Percentiles rank a stretch among this genome's conserved stretches.
phyloP scores from a whole-genome alignment of 1,284 basidiomycete species.

The Malassezia pachydermatis region DNA sequence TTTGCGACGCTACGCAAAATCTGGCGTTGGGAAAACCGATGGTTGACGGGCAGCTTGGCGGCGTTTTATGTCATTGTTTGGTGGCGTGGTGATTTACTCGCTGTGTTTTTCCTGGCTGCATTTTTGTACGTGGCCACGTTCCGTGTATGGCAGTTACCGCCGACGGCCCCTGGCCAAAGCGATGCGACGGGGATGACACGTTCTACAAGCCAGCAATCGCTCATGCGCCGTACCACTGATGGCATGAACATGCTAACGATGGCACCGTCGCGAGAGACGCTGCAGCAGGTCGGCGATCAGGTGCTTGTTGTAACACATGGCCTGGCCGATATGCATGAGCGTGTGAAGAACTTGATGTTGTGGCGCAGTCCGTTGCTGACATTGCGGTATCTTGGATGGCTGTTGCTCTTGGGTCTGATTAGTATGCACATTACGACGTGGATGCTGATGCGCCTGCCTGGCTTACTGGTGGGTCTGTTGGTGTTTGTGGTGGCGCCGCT shows the following conservation, averaged over 20 bases:
- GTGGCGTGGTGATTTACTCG: conserved; percentile 23
- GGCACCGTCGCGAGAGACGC: not conserved
- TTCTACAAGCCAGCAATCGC: not conserved
- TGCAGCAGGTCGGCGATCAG: conserved; percentile 18
- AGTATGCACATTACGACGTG: conserved; percentile 17
- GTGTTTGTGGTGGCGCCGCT: conserved; percentile 25
- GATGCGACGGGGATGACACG: not conserved
- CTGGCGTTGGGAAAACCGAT: conserved; percentile 23
- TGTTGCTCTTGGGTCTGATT: conserved; percentile 12
- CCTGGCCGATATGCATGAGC: conserved; percentile 23
- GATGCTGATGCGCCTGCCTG: conserved; percentile 19
- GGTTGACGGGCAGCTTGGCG: conserved; percentile 6
- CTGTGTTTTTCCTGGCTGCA: conserved; percentile 14
- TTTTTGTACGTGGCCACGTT: conserved; percentile 21
- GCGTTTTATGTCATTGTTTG: conserved; percentile 19
- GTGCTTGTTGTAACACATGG: conserved; percentile 13
- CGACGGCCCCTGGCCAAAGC: not conserved
- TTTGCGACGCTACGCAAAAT: conserved; percentile 16
- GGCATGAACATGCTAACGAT: not conserved
- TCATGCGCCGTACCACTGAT: not conserved
- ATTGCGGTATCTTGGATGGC: conserved; percentile 18
- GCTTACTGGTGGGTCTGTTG: conserved; percentile 13
- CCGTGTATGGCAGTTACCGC: conserved; percentile 10
- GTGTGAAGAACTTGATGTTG: conserved; percentile 23
- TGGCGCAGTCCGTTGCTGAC: conserved; percentile 22